These are phyloP conservation scores for Millerozyma acaciae DNA, from an alignment of 805 yeast genomes.

Conservation along the genomic window DNA sequence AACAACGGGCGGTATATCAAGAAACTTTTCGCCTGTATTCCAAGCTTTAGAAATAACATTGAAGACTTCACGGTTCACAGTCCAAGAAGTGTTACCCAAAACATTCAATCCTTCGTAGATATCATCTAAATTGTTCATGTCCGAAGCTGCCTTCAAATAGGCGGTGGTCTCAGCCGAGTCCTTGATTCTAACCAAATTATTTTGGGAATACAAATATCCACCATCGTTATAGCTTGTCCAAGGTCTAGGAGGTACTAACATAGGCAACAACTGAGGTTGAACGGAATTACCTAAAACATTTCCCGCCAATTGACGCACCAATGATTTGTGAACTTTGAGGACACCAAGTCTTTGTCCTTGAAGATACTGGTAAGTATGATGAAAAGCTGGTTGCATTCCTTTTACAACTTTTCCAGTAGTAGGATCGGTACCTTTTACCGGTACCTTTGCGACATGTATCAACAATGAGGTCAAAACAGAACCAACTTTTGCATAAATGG, in stretches of 20 bases:
- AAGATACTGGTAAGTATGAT: conserved; percentile 79
- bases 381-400: conserved; percentile 85
- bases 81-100: conserved; percentile 88
- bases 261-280: conserved; percentile 86
- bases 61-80: conserved; percentile 72
- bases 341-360: conserved; percentile 81
- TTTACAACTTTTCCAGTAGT: conserved; percentile 60
- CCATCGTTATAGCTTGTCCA: conserved; percentile 85
- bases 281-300: conserved; percentile 61
- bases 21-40: conserved; percentile 78
- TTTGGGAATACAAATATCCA: conserved; percentile 70
- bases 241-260: conserved; percentile 85
- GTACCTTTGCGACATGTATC: conserved; percentile 77
- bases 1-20: conserved; percentile 58
- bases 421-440: conserved; percentile 80
- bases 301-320: conserved; percentile 63
- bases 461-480: conserved; percentile 71
- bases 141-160: conserved; percentile 80
- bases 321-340: conserved; percentile 65
- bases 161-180: conserved; percentile 89
- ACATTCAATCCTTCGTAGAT: conserved; percentile 83
- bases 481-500: conserved; percentile 62
- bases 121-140: conserved; percentile 55
- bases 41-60: conserved; percentile 71
- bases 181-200: conserved; percentile 66